These are phyloP conservation scores for Solanum chiquidenum DNA, from an alignment of 257 asterid species.

Conservation along the genomic window DNA sequence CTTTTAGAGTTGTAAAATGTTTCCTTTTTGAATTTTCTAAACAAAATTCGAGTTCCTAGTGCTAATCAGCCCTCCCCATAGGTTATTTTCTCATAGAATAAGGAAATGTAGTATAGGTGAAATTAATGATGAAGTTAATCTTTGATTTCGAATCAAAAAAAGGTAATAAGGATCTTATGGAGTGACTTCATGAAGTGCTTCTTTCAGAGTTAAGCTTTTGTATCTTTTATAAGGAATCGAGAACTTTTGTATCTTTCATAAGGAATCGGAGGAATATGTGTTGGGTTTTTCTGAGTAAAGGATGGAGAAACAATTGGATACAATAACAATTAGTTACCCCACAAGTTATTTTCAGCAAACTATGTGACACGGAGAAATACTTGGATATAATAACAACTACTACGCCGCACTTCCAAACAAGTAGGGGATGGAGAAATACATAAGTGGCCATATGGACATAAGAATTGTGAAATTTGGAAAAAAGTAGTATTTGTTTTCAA, in stretches of 20 bases:
- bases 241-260: neutral
- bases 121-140: neutral
- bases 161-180: neutral
- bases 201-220: neutral
- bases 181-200: neutral
- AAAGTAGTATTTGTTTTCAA: neutral
- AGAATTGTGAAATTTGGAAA: neutral
- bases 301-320: neutral
- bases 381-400: neutral
- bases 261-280: neutral
- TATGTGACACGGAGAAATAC: neutral
- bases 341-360: neutral
- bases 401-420: neutral
- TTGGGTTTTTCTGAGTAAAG: neutral
- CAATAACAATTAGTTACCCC: neutral
- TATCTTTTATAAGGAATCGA: neutral
- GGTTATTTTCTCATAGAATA: neutral
- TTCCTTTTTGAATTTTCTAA: neutral
- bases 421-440: neutral
- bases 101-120: neutral
- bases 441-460: neutral
- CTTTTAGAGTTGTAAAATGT: neutral
- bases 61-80: neutral
- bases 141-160: neutral
- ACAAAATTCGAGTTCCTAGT: neutral